Evolutionary conservation across 2,329 filamentous ascomycete species (phyloP).

Genomic region (Whalleya microplaca): DNA sequence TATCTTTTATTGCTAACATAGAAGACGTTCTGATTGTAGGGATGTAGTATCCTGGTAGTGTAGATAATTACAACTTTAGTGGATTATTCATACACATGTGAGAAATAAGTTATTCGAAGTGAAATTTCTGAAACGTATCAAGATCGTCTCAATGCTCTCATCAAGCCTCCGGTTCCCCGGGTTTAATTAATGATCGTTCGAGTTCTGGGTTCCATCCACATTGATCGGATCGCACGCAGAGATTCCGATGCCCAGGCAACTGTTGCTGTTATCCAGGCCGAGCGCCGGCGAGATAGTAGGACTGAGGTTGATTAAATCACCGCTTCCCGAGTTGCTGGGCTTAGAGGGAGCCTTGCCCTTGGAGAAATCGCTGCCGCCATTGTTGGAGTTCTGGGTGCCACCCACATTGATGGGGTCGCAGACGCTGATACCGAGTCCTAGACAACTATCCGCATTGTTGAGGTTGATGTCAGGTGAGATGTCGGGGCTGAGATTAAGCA

Average conservation of each 20-base stretch:
- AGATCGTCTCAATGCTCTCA: not conserved
- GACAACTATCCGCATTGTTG: conserved; percentile 20
- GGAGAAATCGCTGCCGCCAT: conserved; percentile 3
- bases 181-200: conserved; percentile 1
- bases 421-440: conserved; percentile 24
- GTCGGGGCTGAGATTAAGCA: conserved; percentile 18
- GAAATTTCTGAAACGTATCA: not conserved
- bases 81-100: not conserved
- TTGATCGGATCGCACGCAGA: conserved; percentile 32
- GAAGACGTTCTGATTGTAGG: not conserved
- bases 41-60: not conserved
- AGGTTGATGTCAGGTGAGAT: conserved; percentile 7
- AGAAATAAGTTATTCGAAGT: not conserved
- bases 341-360: not conserved
- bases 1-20: not conserved
- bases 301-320: conserved; percentile 21
- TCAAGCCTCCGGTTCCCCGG: not conserved
- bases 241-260: conserved; percentile 28
- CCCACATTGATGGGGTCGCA: conserved; percentile 23
- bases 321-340: not conserved
- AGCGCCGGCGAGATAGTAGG: conserved; percentile 18
- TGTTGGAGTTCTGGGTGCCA: conserved; percentile 25
- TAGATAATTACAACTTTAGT: not conserved
- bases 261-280: conserved; percentile 23
- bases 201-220: conserved; percentile 18